Evolutionary conservation across 805 yeast species (phyloP).

Genomic region (Tanozyma kutaoensis): DNA sequence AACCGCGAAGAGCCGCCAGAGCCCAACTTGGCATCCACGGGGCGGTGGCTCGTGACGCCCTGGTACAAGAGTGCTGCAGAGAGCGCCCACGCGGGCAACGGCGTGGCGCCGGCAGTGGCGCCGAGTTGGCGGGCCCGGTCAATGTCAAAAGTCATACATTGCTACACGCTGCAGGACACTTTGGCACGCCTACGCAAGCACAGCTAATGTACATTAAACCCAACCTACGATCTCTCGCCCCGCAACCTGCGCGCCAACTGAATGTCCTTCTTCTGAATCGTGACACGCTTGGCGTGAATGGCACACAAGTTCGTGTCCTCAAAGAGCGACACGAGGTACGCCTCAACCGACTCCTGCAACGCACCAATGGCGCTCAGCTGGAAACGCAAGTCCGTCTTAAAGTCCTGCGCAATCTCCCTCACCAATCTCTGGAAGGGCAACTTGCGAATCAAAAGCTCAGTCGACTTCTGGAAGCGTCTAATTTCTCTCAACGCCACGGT

Average conservation of each 20-base stretch:
- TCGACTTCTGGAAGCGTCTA: slow-evolving; percentile 93
- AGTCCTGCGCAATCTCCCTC: slow-evolving; percentile 90
- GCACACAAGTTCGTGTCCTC: slow-evolving; percentile 99
- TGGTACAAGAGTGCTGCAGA: slow-evolving; percentile 1
- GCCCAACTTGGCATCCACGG: slow-evolving; percentile 14
- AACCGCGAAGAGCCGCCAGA: slow-evolving; percentile 9
- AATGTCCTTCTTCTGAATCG: slow-evolving; percentile 96
- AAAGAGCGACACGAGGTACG: slow-evolving; percentile 88
- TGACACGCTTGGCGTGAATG: slow-evolving; percentile 97
- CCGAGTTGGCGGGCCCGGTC: too few species aligned
- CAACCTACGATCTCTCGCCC: slow-evolving; percentile 75
- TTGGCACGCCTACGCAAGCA: too few species aligned
- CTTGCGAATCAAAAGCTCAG: slow-evolving; percentile 90
- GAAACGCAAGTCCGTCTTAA: slow-evolving; percentile 88
- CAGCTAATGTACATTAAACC: too few species aligned
- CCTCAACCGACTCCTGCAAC: slow-evolving; percentile 96
- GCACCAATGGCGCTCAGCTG: slow-evolving; percentile 97
- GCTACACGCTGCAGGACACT: too few species aligned
- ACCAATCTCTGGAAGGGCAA: slow-evolving; percentile 96
- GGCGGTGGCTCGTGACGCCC: slow-evolving; percentile 70
- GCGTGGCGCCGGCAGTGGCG: too few species aligned
- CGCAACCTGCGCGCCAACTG: slow-evolving; percentile 96
- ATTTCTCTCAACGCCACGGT: slow-evolving; percentile 94
- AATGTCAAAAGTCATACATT: too few species aligned
- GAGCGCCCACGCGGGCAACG: too few species aligned